A percentile compares a stretch with the other conserved stretches of the same genome.
Evolutionary conservation across 1,139 yeast genomes (phyloP).

Genomic region (Geotrichum candidum): DNA sequence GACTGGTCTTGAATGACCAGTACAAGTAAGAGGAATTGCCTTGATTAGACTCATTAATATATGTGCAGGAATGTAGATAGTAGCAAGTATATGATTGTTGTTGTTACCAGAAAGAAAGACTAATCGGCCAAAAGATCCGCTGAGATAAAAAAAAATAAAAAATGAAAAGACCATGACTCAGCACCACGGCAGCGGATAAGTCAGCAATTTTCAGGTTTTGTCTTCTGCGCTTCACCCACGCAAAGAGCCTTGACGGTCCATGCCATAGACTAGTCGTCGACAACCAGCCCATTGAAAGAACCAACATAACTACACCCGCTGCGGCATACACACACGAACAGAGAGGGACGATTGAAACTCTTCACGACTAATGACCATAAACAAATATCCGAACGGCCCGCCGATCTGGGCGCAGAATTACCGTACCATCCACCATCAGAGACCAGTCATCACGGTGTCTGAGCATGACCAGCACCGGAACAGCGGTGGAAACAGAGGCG

Average conservation of each 20-base stretch:
- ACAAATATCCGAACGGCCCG: conserved; percentile 32
- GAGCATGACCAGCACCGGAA: neutral
- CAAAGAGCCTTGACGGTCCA: neutral
- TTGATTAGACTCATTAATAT: conserved; percentile 22
- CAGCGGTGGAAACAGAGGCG: neutral
- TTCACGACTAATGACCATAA: neutral
- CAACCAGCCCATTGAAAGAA: too few relatives aligned
- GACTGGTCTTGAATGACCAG: conserved; percentile 39
- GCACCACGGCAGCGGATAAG: neutral
- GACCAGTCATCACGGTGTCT: neutral
- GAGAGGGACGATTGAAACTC: neutral
- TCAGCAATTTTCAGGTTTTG: neutral
- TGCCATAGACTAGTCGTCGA: neutral
- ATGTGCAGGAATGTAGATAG: neutral
- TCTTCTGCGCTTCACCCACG: neutral
- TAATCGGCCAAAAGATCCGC: neutral
- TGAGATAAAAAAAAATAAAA: neutral
- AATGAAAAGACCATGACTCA: neutral
- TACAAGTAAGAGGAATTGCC: conserved; percentile 35
- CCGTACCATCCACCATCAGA: conserved; percentile 1
- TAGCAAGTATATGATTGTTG: neutral
- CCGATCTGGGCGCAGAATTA: conserved; percentile 70
- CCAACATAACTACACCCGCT: too few relatives aligned
- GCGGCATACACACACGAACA: neutral
- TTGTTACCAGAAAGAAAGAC: neutral